Base-by-base conservation (phyloP, 73 alveolate genomes). In the Durusdinium trenchii region DNA sequence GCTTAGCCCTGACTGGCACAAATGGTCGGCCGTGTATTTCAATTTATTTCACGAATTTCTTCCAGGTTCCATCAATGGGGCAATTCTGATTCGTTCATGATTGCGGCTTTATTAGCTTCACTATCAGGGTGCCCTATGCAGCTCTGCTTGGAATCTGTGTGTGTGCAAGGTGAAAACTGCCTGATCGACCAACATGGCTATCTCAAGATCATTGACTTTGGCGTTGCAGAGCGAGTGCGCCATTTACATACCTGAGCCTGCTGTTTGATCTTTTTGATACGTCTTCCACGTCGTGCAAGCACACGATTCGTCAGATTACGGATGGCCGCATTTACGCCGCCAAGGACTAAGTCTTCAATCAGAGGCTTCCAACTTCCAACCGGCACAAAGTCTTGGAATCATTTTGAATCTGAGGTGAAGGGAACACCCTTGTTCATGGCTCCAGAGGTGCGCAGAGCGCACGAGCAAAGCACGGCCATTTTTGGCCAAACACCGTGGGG, bases 351-450 rank as follows among this genome's bases (percentile, higher is more conserved):
- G 94, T n/a, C 52, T 36, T 40, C 3, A 73, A 26, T 48, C 20
- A 23, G 36, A 36, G 30, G 30, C 36, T 6, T n/a, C 51, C 78
- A 75, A 75, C 6, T 36, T 0, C 35, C 30, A 23, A 40, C 16
- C 38, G 43, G 16, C 43, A 67, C 32, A 42, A 67, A 1, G 42
- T 38, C 12, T 67, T 0, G 16, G 16, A n/a, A 26, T n/a, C 79
- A 10, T 60, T 60, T 2, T 67, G 81, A 16, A 28, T 10, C 36
- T 30, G 51, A 91, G 98, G 98, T 91, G 76, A 91, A 91, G 98
- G 98, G 98, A 32, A 91, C 98, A 60, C 98, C 98, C n/a, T 89
- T 91, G 36, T 91, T 91, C 89, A 91, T 91, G 98, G 98, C 98
- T 4, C 98, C 98, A 1, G 98, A 91, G 98, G 98, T 75, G 36